Conservation (phyloP, 2,329 filamentous ascomycete genomes). For the Cordyceps tenuipes region DNA sequence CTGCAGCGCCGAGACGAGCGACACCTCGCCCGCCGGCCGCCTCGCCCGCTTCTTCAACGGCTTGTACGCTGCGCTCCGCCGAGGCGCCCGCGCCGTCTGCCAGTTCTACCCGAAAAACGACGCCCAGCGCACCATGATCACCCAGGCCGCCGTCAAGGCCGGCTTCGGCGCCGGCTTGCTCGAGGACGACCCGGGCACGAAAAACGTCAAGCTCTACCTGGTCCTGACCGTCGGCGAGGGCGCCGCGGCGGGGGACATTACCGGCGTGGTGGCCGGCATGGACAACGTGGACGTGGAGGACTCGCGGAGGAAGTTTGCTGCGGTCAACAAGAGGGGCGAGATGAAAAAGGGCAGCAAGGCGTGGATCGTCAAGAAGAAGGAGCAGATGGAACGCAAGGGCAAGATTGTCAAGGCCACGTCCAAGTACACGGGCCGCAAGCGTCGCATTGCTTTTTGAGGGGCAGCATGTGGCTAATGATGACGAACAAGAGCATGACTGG, state of each 20-base stretch:
- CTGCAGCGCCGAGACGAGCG: constrained; percentile 86
- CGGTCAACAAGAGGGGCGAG: constrained; percentile 34
- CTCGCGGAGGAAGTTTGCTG: constrained; percentile 43
- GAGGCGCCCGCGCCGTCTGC: constrained; percentile 85
- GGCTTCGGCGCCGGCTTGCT: constrained; percentile 92
- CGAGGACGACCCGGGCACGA: constrained; percentile 92
- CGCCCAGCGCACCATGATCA: constrained; percentile 85
- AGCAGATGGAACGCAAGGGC: constrained; percentile 89
- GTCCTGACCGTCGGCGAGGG: constrained; percentile 73
- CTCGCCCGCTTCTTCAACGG: constrained; percentile 86
- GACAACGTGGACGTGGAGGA: constrained; percentile 79
- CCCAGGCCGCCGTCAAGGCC: constrained; percentile 78
- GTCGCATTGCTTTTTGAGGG: constrained; percentile 63
- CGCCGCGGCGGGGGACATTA: constrained; percentile 64
- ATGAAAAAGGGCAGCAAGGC: constrained; percentile 74
- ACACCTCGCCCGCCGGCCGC: constrained; percentile 71
- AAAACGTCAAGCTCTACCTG: constrained; percentile 93
- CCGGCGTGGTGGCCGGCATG: constrained; percentile 81
- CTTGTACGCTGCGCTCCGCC: constrained; percentile 71
- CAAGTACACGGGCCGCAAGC: constrained; percentile 89
- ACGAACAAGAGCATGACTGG: constrained; percentile 11
- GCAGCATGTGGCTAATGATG: not conserved
- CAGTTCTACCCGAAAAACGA: constrained; percentile 99
- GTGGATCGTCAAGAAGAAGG: constrained; percentile 81
- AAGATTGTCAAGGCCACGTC: constrained; percentile 88